A percentile compares a stretch with the other conserved stretches of the same genome.
Evolutionary conservation across 345 rosid species (phyloP).

Genomic region (Rhodamnia rubescens): DNA sequence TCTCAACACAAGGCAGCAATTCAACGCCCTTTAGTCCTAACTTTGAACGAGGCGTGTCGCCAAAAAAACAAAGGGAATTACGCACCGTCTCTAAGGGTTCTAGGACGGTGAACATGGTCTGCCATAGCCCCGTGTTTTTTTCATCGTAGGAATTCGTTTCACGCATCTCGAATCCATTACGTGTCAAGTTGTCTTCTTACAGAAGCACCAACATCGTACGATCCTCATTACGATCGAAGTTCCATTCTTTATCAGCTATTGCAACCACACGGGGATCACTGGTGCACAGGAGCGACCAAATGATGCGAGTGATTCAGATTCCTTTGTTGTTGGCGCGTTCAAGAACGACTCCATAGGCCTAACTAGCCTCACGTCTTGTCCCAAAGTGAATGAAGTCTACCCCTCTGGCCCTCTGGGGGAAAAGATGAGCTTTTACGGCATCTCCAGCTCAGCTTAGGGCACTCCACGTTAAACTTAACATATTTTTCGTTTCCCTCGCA

Average conservation of each 20-base stretch:
- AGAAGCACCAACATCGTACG: not conserved
- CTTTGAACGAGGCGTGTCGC: not conserved
- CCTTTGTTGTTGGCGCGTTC: not conserved
- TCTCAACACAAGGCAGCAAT: not conserved
- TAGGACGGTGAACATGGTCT: not conserved
- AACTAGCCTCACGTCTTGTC: not conserved
- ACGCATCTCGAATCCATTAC: not conserved
- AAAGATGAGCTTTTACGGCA: not conserved
- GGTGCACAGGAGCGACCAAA: too few species aligned
- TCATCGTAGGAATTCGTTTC: not conserved
- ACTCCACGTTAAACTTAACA: not conserved
- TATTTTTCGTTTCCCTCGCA: not conserved
- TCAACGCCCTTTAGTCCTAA: not conserved
- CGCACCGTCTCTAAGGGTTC: accelerated
- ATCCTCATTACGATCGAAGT: not conserved
- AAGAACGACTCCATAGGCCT: not conserved
- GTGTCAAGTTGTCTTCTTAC: not conserved
- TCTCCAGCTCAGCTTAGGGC: not conserved
- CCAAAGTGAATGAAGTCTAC: not conserved
- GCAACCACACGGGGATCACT: too few species aligned
- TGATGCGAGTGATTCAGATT: too few species aligned
- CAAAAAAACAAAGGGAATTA: not conserved
- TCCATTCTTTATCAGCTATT: too few species aligned
- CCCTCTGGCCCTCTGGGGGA: not conserved
- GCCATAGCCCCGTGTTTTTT: not conserved